Conservation (phyloP, 2,329 filamentous ascomycete species). For the Aspergillus latus region DNA sequence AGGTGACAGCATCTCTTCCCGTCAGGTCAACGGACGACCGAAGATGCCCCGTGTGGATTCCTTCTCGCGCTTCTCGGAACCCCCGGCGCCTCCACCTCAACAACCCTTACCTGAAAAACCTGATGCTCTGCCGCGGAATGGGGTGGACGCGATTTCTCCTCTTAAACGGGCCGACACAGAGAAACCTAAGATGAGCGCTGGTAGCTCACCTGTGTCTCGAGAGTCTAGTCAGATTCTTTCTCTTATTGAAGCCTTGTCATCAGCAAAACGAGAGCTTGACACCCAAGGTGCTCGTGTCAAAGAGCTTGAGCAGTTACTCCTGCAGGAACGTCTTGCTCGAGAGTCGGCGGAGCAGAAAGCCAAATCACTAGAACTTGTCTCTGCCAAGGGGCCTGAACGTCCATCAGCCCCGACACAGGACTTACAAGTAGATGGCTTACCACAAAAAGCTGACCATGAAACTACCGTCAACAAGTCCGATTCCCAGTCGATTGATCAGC, state of each 20-base stretch:
- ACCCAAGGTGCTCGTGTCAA: constrained; percentile 76
- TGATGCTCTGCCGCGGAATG: constrained; percentile 58
- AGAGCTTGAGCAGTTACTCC: constrained; percentile 75
- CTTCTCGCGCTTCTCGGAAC: constrained; percentile 85
- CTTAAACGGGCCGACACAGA: constrained; percentile 76
- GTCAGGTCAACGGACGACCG: constrained; percentile 47
- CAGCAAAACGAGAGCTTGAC: constrained; percentile 83
- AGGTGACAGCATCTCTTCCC: constrained; percentile 44
- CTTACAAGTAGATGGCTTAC: constrained; percentile 2
- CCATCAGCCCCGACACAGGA: constrained; percentile 1
- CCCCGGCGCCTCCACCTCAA: constrained; percentile 88
- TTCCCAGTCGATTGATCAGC: constrained; percentile 7
- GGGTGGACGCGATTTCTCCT: constrained; percentile 50
- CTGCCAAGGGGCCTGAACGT: constrained; percentile 37
- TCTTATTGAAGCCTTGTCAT: constrained; percentile 79
- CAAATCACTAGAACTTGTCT: constrained; percentile 65
- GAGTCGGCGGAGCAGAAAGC: constrained; percentile 82
- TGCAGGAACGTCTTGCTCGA: constrained; percentile 76
- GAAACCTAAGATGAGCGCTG: constrained; percentile 58
- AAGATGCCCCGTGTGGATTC: constrained; percentile 64
- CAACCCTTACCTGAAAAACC: constrained; percentile 93
- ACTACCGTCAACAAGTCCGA: constrained; percentile 15
- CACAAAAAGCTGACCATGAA: constrained; percentile 9
- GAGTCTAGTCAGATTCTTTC: constrained; percentile 76
- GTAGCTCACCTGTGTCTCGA: constrained; percentile 47